Conservation (phyloP, 495 filamentous ascomycete genomes). For the Talaromyces stipitatus region DNA sequence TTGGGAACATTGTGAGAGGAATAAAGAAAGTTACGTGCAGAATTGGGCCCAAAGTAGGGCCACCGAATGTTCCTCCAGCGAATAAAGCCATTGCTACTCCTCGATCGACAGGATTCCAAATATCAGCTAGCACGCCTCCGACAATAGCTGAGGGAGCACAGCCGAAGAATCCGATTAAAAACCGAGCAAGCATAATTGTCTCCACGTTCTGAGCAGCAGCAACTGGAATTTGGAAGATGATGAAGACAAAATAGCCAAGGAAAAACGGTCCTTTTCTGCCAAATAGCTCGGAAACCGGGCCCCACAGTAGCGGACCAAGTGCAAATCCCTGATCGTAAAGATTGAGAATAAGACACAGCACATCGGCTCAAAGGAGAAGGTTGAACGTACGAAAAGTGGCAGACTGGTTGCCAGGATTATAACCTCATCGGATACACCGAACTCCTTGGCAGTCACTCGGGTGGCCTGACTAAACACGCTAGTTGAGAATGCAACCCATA, state of each 20-base stretch:
- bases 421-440: slow-evolving; percentile 2
- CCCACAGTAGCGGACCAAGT: not conserved
- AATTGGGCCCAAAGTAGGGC: not conserved
- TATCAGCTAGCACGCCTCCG: not conserved
- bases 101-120: not conserved
- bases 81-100: not conserved
- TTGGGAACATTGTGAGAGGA: too few relatives aligned
- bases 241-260: not conserved
- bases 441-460: not conserved
- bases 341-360: too few relatives aligned
- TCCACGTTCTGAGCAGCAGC: not conserved
- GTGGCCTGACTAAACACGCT: not conserved
- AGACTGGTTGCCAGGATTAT: slow-evolving; percentile 1
- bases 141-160: not conserved
- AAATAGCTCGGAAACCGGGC: not conserved
- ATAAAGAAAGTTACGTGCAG: too few relatives aligned
- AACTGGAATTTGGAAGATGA: not conserved
- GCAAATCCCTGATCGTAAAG: too few relatives aligned
- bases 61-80: not conserved
- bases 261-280: not conserved
- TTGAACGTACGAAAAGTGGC: slow-evolving; percentile 1
- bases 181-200: not conserved
- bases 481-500: not conserved
- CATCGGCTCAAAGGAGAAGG: too few relatives aligned
- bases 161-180: not conserved